Evolutionary conservation across 305 asterid genomes (phyloP).

Genomic region (Striga hermonthica): DNA sequence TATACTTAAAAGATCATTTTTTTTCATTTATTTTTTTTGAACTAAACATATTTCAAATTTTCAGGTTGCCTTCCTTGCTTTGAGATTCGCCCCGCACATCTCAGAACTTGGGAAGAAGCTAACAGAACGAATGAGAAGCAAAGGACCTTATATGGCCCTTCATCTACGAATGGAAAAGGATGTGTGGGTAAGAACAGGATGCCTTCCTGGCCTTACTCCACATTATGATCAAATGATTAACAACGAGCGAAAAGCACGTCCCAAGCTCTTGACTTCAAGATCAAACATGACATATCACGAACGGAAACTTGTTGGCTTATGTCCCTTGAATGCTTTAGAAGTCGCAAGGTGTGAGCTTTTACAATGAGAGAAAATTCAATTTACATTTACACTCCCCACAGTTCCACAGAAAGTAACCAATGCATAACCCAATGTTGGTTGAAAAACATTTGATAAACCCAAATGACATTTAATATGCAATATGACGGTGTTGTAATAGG

Average conservation of each 20-base stretch:
- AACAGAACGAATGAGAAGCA: constrained; percentile 80
- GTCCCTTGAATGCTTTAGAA: constrained; percentile 88
- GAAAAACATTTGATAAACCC: no score
- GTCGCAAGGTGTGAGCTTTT: constrained; percentile 48
- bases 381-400: no score
- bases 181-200: constrained; percentile 96
- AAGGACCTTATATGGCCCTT: constrained; percentile 87
- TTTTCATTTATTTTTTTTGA: no score
- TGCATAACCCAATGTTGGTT: no score
- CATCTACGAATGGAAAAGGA: constrained; percentile 96
- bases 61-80: constrained; percentile 84
- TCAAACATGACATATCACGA: constrained; percentile 76
- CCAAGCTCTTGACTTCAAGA: constrained; percentile 77
- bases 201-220: constrained; percentile 75
- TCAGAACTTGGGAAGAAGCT: constrained; percentile 66
- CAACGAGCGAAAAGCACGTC: constrained; percentile 62
- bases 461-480: background rate
- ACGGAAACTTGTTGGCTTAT: constrained; percentile 77
- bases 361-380: background rate
- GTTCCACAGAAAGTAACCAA: no score
- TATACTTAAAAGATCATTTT: no score
- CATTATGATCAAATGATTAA: constrained; percentile 60
- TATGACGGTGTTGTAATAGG: constrained; percentile 32
- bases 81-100: constrained; percentile 69
- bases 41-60: constrained; percentile 10